phyloP scores from a whole-genome alignment of 768 basidiomycete species.

The Tulasnella sp. region DNA sequence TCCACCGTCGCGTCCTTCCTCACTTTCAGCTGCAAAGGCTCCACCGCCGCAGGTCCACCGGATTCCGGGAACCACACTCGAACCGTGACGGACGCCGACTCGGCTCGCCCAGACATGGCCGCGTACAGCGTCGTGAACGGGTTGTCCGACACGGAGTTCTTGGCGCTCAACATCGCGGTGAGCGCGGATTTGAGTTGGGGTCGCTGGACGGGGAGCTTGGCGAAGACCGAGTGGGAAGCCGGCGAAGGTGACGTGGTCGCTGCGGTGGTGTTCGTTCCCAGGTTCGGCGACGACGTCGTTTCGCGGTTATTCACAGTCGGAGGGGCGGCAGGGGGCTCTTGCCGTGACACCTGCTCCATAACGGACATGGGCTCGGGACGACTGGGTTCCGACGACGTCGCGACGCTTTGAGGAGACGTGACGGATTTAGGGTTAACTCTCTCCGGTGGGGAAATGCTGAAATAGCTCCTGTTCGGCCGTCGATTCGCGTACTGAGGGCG shows the following conservation, averaged over 20 bases:
- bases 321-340: not conserved
- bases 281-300: not conserved
- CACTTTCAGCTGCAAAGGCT: conserved; percentile 61
- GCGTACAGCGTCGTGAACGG: conserved; percentile 85
- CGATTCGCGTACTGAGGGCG: not conserved
- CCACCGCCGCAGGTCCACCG: conserved; percentile 38
- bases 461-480: conserved; percentile 1
- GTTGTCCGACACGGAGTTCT: conserved; percentile 51
- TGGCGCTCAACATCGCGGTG: conserved; percentile 60
- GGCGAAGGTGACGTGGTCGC: no score
- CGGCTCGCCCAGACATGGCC: conserved; percentile 65
- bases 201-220: conserved; percentile 8
- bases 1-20: conserved; percentile 84
- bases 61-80: conserved; percentile 82
- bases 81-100: conserved; percentile 49
- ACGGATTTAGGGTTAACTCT: not conserved
- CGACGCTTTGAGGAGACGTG: not conserved
- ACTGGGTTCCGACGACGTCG: not conserved
- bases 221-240: conserved; percentile 13
- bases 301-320: not conserved
- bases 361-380: not conserved
- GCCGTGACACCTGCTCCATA: not conserved
- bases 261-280: not conserved
- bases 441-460: conserved; percentile 12
- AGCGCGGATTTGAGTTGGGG: conserved; percentile 41